These are phyloP conservation scores for Fusarium citri DNA, from an alignment of 2,329 filamentous ascomycete species.

Conservation along the genomic window DNA sequence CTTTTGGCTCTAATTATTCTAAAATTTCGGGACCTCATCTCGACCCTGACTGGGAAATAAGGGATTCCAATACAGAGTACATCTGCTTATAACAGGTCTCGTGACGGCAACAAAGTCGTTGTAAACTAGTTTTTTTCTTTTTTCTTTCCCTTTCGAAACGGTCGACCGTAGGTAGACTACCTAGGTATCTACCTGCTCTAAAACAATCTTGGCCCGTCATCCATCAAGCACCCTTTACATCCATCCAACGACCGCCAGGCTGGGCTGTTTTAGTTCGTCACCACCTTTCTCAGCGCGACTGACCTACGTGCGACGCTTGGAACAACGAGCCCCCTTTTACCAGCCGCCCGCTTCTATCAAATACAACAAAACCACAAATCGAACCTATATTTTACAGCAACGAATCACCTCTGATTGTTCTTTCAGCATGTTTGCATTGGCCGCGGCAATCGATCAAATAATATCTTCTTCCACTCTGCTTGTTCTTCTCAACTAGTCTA, in stretches of 20 bases:
- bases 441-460: conserved; percentile 31
- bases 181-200: background rate
- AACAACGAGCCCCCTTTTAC: conserved; percentile 37
- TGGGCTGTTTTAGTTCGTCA: conserved; percentile 34
- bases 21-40: conserved; percentile 32
- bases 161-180: background rate
- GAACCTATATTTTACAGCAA: conserved; percentile 8
- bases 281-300: conserved; percentile 21
- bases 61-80: background rate
- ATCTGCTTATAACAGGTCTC: conserved; percentile 12
- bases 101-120: conserved; percentile 9
- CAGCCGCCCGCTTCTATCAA: conserved; percentile 14
- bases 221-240: conserved; percentile 9
- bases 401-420: conserved; percentile 3
- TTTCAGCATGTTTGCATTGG: conserved; percentile 42
- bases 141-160: no score
- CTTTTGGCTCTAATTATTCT: conserved; percentile 13
- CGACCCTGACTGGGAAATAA: background rate
- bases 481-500: conserved; percentile 25
- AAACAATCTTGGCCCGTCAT: background rate
- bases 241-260: conserved; percentile 13
- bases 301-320: conserved; percentile 28
- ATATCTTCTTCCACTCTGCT: conserved; percentile 5
- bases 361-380: conserved; percentile 5
- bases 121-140: conserved; percentile 11